A percentile compares a stretch with the other conserved stretches of the same genome.
phyloP scores from a whole-genome alignment of 345 rosid genomes.

The Salix viminalis region DNA sequence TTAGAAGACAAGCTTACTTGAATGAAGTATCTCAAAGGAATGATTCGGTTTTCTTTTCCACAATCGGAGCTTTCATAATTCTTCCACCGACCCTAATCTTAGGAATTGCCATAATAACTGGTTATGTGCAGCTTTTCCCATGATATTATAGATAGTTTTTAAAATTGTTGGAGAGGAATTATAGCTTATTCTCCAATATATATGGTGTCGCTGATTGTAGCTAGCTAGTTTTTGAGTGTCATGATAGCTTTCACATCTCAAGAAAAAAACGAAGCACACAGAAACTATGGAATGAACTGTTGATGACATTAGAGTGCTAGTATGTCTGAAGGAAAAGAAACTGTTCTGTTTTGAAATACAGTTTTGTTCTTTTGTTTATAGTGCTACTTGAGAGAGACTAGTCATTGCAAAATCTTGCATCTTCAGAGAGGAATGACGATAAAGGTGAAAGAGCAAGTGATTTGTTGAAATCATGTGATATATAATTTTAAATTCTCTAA shows the following conservation, averaged over 20 bases:
- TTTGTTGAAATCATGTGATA: neutral
- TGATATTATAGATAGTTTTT: constrained; percentile 17
- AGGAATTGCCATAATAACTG: constrained; percentile 67
- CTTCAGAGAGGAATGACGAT: neutral
- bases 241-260: neutral
- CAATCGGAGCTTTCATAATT: constrained; percentile 76
- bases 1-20: constrained; percentile 72
- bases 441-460: neutral
- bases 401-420: neutral
- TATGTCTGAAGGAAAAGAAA: neutral
- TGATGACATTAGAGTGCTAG: neutral
- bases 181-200: neutral
- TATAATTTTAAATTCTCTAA: neutral
- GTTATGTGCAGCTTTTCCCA: constrained; percentile 92
- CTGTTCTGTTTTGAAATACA: neutral
- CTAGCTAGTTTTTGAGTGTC: neutral
- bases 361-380: neutral
- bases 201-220: neutral
- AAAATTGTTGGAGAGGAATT: neutral
- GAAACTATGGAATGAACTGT: neutral
- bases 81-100: constrained; percentile 75
- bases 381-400: neutral
- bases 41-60: constrained; percentile 81
- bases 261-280: neutral
- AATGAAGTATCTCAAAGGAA: constrained; percentile 82